A percentile compares a stretch with the other conserved stretches of the same genome.
Evolutionary conservation across 2,329 filamentous ascomycete species (phyloP).

Genomic region (Pseudogymnoascus sp.): DNA sequence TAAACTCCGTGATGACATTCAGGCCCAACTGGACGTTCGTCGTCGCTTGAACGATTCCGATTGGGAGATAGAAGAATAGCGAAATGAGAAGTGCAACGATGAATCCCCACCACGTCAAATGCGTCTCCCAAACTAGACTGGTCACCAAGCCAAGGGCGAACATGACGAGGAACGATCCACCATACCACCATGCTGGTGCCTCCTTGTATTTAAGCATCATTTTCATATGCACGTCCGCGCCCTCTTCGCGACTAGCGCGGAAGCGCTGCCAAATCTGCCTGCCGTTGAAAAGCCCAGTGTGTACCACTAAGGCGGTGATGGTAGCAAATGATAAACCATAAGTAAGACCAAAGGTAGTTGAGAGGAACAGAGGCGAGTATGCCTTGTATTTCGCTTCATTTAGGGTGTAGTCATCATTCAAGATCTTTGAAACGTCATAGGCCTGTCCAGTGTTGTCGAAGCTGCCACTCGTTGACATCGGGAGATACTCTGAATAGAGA

Average conservation of each 20-base stretch:
- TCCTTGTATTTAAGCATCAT: constrained; percentile 50
- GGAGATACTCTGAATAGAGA: constrained; percentile 54
- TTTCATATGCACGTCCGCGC: constrained; percentile 43
- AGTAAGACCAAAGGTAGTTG: constrained; percentile 45
- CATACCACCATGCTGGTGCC: constrained; percentile 51
- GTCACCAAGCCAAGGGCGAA: constrained; percentile 38
- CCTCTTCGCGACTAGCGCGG: constrained; percentile 26
- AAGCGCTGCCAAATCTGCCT: constrained; percentile 48
- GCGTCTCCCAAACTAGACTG: constrained; percentile 54
- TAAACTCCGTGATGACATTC: constrained; percentile 42
- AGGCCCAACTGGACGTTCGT: constrained; percentile 41
- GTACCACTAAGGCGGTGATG: constrained; percentile 49
- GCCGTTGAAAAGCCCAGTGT: constrained; percentile 59
- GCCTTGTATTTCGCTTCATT: constrained; percentile 51
- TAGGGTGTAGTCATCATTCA: constrained; percentile 47
- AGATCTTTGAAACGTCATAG: constrained; percentile 54
- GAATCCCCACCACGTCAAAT: constrained; percentile 35
- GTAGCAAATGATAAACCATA: constrained; percentile 62
- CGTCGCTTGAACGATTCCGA: constrained; percentile 38
- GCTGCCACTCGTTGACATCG: constrained; percentile 50
- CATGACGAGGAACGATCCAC: constrained; percentile 37
- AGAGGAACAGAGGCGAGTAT: constrained; percentile 60
- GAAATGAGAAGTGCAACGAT: constrained; percentile 27
- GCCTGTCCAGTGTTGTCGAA: constrained; percentile 54
- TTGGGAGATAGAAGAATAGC: constrained; percentile 24